Conservation (phyloP, 2,329 filamentous ascomycete species). For the Monosporascus sp. region DNA sequence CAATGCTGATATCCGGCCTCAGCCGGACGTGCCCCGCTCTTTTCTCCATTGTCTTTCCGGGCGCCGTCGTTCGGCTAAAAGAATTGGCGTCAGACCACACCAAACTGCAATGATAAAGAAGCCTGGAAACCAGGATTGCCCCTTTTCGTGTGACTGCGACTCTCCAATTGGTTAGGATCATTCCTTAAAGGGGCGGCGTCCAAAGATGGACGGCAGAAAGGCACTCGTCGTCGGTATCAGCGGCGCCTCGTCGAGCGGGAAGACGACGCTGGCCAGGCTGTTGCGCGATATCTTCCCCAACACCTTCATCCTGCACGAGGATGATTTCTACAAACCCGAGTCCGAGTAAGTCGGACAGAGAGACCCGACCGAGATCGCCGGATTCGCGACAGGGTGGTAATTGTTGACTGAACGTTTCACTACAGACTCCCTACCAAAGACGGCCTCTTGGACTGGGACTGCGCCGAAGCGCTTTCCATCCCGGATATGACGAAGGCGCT, state of each 20-base stretch:
- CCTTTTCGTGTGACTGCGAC: no score
- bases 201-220: conserved; percentile 26
- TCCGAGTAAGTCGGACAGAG: conserved; percentile 46
- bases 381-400: no score
- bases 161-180: no score
- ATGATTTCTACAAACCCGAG: conserved; percentile 91
- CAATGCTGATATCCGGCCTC: background rate
- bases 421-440: conserved; percentile 50
- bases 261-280: conserved; percentile 85
- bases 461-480: conserved; percentile 70
- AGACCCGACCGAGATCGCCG: background rate
- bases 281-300: conserved; percentile 75
- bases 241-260: conserved; percentile 87
- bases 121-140: no score
- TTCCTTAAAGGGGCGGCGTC: no score
- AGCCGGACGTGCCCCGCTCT: background rate
- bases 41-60: background rate
- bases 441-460: conserved; percentile 85
- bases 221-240: conserved; percentile 73
- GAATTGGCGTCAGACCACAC: background rate
- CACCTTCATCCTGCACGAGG: conserved; percentile 83
- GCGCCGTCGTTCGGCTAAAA: background rate
- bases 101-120: background rate
- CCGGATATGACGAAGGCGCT: conserved; percentile 62
- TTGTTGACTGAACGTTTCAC: background rate